These are phyloP conservation scores for Dendrobium catenatum DNA, from an alignment of 106 monocot species.

Conservation along the genomic window DNA sequence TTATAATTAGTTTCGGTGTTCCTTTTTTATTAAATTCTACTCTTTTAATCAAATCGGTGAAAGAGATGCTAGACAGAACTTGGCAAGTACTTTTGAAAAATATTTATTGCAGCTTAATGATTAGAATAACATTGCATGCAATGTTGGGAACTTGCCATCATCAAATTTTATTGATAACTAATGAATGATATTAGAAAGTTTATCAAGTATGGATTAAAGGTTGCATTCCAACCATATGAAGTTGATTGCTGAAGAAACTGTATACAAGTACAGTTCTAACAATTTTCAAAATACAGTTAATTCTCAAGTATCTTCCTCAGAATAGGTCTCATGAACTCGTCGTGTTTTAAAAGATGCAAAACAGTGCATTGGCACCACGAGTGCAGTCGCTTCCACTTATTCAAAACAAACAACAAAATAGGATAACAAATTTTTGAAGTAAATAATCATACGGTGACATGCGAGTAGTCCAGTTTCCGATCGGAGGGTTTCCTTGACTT, in stretches of 20 bases:
- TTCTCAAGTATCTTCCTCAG: background rate
- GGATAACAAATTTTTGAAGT: background rate
- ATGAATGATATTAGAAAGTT: background rate
- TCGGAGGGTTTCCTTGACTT: slow-evolving; percentile 62
- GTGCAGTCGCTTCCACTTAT: background rate
- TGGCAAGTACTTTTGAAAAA: background rate
- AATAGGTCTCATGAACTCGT: background rate
- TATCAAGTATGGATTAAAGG: background rate
- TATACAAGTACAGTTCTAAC: background rate
- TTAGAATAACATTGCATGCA: background rate
- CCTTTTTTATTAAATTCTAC: background rate
- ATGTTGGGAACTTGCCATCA: background rate
- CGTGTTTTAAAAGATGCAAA: background rate
- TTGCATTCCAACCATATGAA: background rate
- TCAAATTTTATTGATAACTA: background rate
- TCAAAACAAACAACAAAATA: background rate
- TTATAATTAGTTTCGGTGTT: background rate
- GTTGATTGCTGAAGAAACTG: background rate
- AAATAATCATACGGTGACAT: slow-evolving; percentile 47
- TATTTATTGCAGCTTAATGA: background rate
- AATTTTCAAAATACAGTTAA: background rate
- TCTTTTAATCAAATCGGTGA: background rate
- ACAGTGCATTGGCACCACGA: background rate
- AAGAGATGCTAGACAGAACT: background rate
- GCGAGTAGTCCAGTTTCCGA: slow-evolving; percentile 76